Percentiles rank a stretch among this genome's conserved stretches.
These are phyloP conservation scores for Cenchrus fungigraminus DNA, from an alignment of 176 grass and related monocot species.

Conservation along the genomic window DNA sequence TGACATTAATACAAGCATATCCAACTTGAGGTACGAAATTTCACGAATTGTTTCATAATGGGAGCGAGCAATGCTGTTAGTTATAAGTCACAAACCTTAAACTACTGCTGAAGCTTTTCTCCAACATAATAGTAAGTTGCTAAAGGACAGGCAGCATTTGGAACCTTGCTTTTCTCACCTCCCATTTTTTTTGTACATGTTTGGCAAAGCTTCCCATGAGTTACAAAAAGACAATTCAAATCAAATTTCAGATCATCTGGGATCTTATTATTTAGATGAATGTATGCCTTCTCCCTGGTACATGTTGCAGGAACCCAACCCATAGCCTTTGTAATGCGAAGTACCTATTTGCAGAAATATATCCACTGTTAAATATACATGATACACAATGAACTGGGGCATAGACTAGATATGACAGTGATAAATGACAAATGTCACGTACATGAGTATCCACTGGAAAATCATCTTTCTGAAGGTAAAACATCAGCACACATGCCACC, in stretches of 20 bases:
- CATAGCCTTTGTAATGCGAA: constrained; percentile 78
- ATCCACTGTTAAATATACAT: constrained; percentile 19
- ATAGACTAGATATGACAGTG: constrained; percentile 1
- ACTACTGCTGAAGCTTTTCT: constrained; percentile 38
- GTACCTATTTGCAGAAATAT: constrained; percentile 63
- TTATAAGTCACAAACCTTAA: constrained; percentile 17
- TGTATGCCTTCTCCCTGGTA: constrained; percentile 76
- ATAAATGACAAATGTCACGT: background rate
- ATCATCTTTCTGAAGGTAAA: constrained; percentile 89
- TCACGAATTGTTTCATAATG: constrained; percentile 8
- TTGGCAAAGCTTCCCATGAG: constrained; percentile 88
- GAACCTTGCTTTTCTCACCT: constrained; percentile 35
- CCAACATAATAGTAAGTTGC: constrained; percentile 43
- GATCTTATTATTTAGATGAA: constrained; percentile 83
- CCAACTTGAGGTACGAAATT: background rate
- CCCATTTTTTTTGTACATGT: constrained; percentile 59
- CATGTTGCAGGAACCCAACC: constrained; percentile 73
- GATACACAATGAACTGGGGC: background rate
- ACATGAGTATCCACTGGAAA: constrained; percentile 97
- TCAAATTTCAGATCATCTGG: constrained; percentile 88
- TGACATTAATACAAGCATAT: background rate
- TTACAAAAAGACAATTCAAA: constrained; percentile 92
- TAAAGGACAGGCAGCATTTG: constrained; percentile 58
- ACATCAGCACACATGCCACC: constrained; percentile 92
- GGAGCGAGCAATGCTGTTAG: constrained; percentile 30